Percentiles rank a stretch among this genome's conserved stretches.
Conservation (phyloP, 2,329 filamentous ascomycete genomes). For the Colletotrichum australisinense region DNA sequence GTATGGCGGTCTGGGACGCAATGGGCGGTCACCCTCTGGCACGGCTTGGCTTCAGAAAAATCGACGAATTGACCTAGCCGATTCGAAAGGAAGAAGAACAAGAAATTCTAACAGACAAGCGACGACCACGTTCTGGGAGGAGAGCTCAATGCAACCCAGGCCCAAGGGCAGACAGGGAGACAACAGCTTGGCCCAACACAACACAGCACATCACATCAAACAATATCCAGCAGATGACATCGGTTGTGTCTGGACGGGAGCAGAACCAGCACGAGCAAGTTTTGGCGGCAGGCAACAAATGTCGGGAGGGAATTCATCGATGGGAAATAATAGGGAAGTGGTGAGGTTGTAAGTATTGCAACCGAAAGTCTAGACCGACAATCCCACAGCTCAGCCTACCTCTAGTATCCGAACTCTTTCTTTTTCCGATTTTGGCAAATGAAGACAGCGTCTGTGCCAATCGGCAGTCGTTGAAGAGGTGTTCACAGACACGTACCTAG, state of each 20-base stretch:
- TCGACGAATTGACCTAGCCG: constrained; percentile 9
- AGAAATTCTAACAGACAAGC: background rate
- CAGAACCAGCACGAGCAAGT: background rate
- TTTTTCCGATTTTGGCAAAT: background rate
- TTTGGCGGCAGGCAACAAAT: background rate
- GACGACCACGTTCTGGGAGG: constrained; percentile 2
- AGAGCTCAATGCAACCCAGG: background rate
- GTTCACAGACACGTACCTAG: background rate
- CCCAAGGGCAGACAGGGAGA: constrained; percentile 3
- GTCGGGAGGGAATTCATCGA: background rate
- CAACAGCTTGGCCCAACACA: background rate
- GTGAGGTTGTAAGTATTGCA: background rate
- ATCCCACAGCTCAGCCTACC: background rate
- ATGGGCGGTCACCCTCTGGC: constrained; percentile 10
- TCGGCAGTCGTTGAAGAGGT: background rate
- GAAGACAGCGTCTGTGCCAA: background rate
- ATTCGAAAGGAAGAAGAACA: constrained; percentile 1
- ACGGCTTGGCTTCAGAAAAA: constrained; percentile 10
- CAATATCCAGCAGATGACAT: background rate
- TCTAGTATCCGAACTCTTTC: background rate
- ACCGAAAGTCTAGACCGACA: background rate
- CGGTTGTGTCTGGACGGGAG: background rate
- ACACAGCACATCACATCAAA: background rate
- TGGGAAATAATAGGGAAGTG: background rate
- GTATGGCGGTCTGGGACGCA: constrained; percentile 29